These are phyloP conservation scores for Thelephora terrestris DNA, from an alignment of 1,284 basidiomycete species.

Conservation along the genomic window DNA sequence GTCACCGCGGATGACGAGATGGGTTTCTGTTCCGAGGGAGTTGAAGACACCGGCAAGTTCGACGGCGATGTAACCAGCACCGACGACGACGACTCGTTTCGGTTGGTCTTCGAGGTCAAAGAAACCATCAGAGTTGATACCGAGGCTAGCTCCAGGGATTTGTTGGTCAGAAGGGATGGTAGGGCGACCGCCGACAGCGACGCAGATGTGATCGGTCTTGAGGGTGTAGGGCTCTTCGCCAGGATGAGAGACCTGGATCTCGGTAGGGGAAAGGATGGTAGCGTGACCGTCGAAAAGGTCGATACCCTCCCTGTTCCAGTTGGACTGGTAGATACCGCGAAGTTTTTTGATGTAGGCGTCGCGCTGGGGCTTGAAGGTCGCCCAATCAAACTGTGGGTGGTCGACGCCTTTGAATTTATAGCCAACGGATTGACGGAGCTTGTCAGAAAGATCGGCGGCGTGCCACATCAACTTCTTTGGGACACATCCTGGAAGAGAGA, in stretches of 20 bases:
- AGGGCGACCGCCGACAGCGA: constrained; percentile 86
- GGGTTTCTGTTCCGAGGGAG: constrained; percentile 82
- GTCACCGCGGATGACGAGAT: constrained; percentile 85
- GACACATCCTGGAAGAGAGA: constrained; percentile 55
- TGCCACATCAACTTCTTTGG: constrained; percentile 99
- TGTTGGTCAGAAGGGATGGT: constrained; percentile 70
- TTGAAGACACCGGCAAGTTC: constrained; percentile 89
- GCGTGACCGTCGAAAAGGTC: constrained; percentile 83
- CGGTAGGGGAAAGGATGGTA: constrained; percentile 54
- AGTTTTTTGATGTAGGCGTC: constrained; percentile 91
- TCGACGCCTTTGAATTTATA: constrained; percentile 65
- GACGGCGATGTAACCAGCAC: constrained; percentile 96
- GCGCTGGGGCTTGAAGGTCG: constrained; percentile 83
- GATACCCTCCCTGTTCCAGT: constrained; percentile 83
- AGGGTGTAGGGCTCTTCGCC: constrained; percentile 62
- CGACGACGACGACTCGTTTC: constrained; percentile 87
- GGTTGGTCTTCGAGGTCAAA: constrained; percentile 89
- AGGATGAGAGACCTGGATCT: constrained; percentile 56
- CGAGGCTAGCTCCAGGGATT: constrained; percentile 85
- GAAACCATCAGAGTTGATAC: constrained; percentile 93
- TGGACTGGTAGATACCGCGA: constrained; percentile 88
- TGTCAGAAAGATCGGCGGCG: constrained; percentile 87
- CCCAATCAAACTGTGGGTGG: constrained; percentile 77
- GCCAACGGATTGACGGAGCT: constrained; percentile 60
- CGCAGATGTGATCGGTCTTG: constrained; percentile 64